Evolutionary conservation across 73 alveolate genomes (phyloP).

Genomic region (Urostyla sp.): DNA sequence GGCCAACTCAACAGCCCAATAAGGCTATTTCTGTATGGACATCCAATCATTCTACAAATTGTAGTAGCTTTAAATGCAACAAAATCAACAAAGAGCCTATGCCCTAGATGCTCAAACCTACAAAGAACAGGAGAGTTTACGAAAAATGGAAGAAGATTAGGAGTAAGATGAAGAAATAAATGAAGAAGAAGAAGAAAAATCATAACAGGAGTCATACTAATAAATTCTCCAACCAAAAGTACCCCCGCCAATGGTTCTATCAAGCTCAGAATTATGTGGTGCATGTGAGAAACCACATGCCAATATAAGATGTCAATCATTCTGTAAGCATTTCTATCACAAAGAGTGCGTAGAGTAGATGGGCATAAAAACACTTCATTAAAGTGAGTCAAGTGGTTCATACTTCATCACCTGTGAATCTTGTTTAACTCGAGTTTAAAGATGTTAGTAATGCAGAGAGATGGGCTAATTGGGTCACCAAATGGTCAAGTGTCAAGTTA

Average conservation of each 20-base stretch:
- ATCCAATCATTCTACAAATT: no score
- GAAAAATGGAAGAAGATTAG: no score
- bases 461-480: conserved; percentile 10
- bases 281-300: conserved; percentile 45
- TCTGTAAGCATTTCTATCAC: conserved; percentile 22
- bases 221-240: background rate
- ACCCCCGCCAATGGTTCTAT: background rate
- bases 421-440: conserved; percentile 28
- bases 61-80: background rate
- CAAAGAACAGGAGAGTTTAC: background rate
- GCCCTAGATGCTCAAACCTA: background rate
- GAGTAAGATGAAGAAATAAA: no score
- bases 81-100: background rate
- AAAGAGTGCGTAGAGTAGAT: conserved; percentile 42
- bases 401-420: conserved; percentile 12
- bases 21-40: no score
- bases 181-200: no score
- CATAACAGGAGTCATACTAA: no score
- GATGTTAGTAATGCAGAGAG: conserved; percentile 14
- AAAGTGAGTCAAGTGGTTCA: background rate
- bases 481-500: conserved; percentile 25
- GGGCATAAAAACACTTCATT: conserved; percentile 20
- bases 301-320: conserved; percentile 14
- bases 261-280: conserved; percentile 40
- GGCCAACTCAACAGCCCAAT: no score